phyloP scores from a whole-genome alignment of 140 eudicot species.

The Senecio squalidus region DNA sequence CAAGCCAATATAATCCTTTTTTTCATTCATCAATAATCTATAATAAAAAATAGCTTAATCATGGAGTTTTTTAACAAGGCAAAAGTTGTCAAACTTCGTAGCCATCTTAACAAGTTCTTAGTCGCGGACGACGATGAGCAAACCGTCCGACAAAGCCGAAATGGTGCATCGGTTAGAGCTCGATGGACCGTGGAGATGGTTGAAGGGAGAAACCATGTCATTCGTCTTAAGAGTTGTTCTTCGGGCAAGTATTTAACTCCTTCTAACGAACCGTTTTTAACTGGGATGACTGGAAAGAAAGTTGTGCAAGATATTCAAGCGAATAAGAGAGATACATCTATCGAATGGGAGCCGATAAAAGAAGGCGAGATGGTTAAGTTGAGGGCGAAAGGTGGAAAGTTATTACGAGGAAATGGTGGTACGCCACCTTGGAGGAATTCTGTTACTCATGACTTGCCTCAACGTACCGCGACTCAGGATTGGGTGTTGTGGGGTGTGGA shows the following conservation, averaged over 20 bases:
- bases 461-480: slow-evolving; percentile 57
- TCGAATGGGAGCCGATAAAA: slow-evolving; percentile 81
- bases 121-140: slow-evolving; percentile 53
- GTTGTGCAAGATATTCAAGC: slow-evolving; percentile 43
- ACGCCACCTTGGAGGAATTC: slow-evolving; percentile 85
- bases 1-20: slow-evolving; percentile 16
- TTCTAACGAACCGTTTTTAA: slow-evolving; percentile 50
- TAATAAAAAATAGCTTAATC: background rate
- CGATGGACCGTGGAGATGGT: slow-evolving; percentile 65
- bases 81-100: slow-evolving; percentile 52
- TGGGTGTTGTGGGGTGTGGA: slow-evolving; percentile 84
- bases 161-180: slow-evolving; percentile 36
- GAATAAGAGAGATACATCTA: slow-evolving; percentile 27
- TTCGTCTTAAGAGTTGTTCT: slow-evolving; percentile 61
- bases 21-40: slow-evolving; percentile 5
- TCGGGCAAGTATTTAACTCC: slow-evolving; percentile 58
- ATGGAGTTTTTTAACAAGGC: slow-evolving; percentile 82
- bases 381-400: slow-evolving; percentile 50
- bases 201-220: slow-evolving; percentile 39
- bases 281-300: slow-evolving; percentile 73
- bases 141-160: slow-evolving; percentile 55
- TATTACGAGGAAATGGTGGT: slow-evolving; percentile 70
- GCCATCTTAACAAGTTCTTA: slow-evolving; percentile 66
- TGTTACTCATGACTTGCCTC: slow-evolving; percentile 68
- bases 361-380: slow-evolving; percentile 54